These are phyloP conservation scores for Tolypocladium sp. DNA, from an alignment of 2,329 filamentous ascomycete species.

Conservation along the genomic window DNA sequence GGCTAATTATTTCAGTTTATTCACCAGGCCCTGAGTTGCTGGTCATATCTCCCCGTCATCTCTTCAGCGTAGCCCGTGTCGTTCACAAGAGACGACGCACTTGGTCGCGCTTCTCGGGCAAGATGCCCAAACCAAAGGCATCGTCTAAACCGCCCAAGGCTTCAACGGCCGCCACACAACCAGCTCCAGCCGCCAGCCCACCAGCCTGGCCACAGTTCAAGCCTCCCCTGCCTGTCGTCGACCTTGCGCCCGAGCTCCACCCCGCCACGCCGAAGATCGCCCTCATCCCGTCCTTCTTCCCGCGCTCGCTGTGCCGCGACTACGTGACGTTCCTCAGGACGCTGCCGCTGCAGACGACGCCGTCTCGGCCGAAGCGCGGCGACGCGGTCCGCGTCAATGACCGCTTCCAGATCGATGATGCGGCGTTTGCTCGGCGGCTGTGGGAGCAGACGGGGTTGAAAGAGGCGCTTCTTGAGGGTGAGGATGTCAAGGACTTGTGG, in stretches of 20 bases:
- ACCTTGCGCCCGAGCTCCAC: conserved; percentile 51
- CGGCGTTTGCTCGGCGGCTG: conserved; percentile 60
- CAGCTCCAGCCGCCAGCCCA: conserved; percentile 11
- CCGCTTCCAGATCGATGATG: conserved; percentile 74
- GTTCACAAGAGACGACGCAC: too few species aligned
- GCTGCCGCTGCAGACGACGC: conserved; percentile 68
- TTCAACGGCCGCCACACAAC: conserved; percentile 8
- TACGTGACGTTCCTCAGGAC: conserved; percentile 65
- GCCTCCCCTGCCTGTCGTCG: conserved; percentile 56
- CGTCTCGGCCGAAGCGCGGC: conserved; percentile 67
- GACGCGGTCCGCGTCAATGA: conserved; percentile 84
- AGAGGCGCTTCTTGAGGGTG: conserved; percentile 41
- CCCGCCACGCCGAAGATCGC: conserved; percentile 53
- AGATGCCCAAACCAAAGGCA: conserved; percentile 24
- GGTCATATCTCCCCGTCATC: too few species aligned
- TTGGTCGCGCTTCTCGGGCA: neutral
- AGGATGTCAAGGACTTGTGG: conserved; percentile 32
- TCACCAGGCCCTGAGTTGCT: too few species aligned
- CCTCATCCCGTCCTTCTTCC: conserved; percentile 66
- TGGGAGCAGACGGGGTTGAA: conserved; percentile 72
- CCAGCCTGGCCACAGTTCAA: conserved; percentile 63
- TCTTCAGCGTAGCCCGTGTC: too few species aligned
- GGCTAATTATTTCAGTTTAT: too few species aligned
- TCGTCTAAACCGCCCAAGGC: conserved; percentile 11
- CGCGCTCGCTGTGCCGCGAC: conserved; percentile 61